Conservation (phyloP, 805 yeast genomes). For the Pichia cabralensis region DNA sequence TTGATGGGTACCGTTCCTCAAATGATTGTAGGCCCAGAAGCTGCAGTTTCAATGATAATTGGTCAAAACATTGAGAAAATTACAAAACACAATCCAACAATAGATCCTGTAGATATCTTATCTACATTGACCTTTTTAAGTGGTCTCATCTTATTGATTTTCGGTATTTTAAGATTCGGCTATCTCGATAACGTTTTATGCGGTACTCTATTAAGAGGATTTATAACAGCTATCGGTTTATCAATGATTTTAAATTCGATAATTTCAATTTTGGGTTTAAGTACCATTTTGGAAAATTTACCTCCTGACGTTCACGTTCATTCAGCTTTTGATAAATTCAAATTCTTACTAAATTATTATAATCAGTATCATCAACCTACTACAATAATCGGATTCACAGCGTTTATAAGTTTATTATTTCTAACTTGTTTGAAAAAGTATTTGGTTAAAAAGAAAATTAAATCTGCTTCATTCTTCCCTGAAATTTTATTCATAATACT, state of each 20-base stretch:
- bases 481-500: conserved; percentile 76
- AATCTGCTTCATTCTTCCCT: conserved; percentile 58
- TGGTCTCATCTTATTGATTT: conserved; percentile 60
- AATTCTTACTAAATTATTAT: conserved; percentile 43
- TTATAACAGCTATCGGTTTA: conserved; percentile 76
- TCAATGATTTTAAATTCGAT: conserved; percentile 73
- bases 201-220: conserved; percentile 69
- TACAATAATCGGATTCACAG: conserved; percentile 43
- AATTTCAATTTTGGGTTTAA: conserved; percentile 64
- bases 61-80: conserved; percentile 69
- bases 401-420: conserved; percentile 37
- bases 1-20: conserved; percentile 79
- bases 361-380: conserved; percentile 48
- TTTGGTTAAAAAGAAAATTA: conserved; percentile 23
- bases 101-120: conserved; percentile 46
- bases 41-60: conserved; percentile 72
- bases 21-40: conserved; percentile 88
- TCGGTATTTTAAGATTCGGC: conserved; percentile 79
- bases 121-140: conserved; percentile 64
- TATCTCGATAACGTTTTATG: conserved; percentile 74
- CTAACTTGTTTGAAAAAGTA: conserved; percentile 33
- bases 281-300: conserved; percentile 32
- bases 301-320: conserved; percentile 42
- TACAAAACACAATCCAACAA: conserved; percentile 30
- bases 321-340: conserved; percentile 62